These are phyloP conservation scores for Trichoderma lentiforme DNA, from an alignment of 2,329 filamentous ascomycete genomes.

Conservation along the genomic window DNA sequence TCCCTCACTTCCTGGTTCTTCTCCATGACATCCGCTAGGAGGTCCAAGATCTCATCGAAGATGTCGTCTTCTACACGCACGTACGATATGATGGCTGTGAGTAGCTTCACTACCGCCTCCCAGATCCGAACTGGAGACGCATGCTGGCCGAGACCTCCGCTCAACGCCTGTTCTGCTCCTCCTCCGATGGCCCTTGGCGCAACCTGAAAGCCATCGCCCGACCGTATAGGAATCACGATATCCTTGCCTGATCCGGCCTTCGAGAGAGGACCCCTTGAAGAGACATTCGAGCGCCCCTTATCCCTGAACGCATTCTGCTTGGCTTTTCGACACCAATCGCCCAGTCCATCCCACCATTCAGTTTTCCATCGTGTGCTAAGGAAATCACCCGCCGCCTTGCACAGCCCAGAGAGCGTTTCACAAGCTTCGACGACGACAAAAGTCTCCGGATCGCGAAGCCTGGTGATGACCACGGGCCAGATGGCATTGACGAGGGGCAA, in stretches of 20 bases:
- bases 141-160: conserved; percentile 53
- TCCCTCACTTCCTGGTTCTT: conserved; percentile 46
- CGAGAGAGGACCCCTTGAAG: not conserved
- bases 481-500: conserved; percentile 85
- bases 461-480: conserved; percentile 77
- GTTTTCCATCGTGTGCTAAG: conserved; percentile 70
- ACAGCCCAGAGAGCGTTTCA: conserved; percentile 65
- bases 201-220: conserved; percentile 24
- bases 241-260: not conserved
- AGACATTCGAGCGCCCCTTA: conserved; percentile 15
- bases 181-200: conserved; percentile 18
- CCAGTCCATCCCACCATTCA: conserved; percentile 62
- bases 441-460: conserved; percentile 63
- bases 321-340: conserved; percentile 45
- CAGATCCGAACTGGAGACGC: conserved; percentile 62
- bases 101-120: conserved; percentile 57
- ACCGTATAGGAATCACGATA: conserved; percentile 35
- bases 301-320: conserved; percentile 39
- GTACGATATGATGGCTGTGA: conserved; percentile 59
- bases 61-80: conserved; percentile 64
- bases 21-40: conserved; percentile 53
- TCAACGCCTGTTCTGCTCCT: conserved; percentile 18
- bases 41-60: conserved; percentile 67
- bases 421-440: conserved; percentile 70
- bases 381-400: conserved; percentile 73